Evolutionary conservation across 805 yeast genomes (phyloP).

Genomic region (Ogataea trehaloabstinens): DNA sequence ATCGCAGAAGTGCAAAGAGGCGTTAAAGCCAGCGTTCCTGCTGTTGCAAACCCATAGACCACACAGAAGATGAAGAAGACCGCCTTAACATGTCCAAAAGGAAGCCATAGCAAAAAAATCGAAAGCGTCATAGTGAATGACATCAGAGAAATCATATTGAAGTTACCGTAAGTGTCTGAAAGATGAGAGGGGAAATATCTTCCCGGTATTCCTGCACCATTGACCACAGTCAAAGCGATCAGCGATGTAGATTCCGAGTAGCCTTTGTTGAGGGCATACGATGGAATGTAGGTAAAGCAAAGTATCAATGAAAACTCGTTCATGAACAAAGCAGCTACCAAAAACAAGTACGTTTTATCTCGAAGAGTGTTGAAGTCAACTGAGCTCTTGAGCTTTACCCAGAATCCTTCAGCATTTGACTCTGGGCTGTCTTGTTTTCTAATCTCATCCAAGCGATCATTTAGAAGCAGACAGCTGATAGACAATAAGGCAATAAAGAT

Average conservation of each 20-base stretch:
- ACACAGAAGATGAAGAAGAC: slow-evolving; percentile 52
- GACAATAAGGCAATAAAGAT: slow-evolving; percentile 35
- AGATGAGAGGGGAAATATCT: slow-evolving; percentile 43
- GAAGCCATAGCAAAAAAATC: slow-evolving; percentile 57
- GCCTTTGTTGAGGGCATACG: slow-evolving; percentile 55
- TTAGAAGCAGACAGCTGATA: slow-evolving; percentile 33
- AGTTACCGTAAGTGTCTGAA: slow-evolving; percentile 46
- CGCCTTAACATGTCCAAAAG: slow-evolving; percentile 47
- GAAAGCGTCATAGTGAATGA: slow-evolving; percentile 42
- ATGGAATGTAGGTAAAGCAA: slow-evolving; percentile 52
- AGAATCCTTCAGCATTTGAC: slow-evolving; percentile 10
- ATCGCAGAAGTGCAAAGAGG: slow-evolving; percentile 71
- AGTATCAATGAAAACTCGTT: slow-evolving; percentile 53
- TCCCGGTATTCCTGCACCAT: slow-evolving; percentile 44
- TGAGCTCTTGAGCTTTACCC: slow-evolving; percentile 23
- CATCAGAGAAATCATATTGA: slow-evolving; percentile 38
- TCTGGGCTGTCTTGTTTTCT: slow-evolving; percentile 5
- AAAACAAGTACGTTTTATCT: slow-evolving; percentile 40
- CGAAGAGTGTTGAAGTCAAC: slow-evolving; percentile 39
- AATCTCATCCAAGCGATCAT: slow-evolving; percentile 27
- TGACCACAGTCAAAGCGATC: slow-evolving; percentile 43
- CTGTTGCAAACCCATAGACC: slow-evolving; percentile 56
- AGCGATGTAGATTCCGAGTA: slow-evolving; percentile 40
- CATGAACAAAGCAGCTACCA: slow-evolving; percentile 42
- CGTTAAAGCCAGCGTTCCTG: slow-evolving; percentile 61